Conservation (phyloP, 2,329 filamentous ascomycete species). For the Cladophialophora exuberans region DNA sequence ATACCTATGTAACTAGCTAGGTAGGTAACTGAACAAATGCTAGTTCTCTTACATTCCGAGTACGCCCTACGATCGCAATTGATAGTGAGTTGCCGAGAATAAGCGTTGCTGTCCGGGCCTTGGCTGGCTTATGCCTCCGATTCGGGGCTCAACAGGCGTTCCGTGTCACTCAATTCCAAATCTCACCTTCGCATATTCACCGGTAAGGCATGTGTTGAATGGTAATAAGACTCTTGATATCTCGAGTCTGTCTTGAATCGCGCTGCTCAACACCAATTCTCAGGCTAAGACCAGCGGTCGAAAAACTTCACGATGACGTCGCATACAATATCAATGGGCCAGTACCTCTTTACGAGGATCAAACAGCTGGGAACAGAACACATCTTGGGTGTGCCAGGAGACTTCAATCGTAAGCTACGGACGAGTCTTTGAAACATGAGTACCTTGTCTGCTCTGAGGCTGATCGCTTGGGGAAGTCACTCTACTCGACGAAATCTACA, state of each 20-base stretch:
- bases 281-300: neutral
- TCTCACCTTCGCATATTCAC: too few species aligned
- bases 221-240: neutral
- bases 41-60: too few species aligned
- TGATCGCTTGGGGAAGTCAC: slow-evolving; percentile 32
- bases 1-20: too few species aligned
- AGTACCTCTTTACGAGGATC: slow-evolving; percentile 55
- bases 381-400: slow-evolving; percentile 56
- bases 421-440: neutral
- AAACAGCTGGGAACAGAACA: slow-evolving; percentile 52
- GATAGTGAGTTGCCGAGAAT: too few species aligned
- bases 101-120: too few species aligned
- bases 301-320: slow-evolving; percentile 15
- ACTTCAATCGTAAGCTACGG: slow-evolving; percentile 35
- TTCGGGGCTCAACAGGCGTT: too few species aligned
- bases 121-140: too few species aligned
- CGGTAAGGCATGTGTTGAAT: too few species aligned
- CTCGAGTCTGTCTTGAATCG: neutral
- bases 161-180: too few species aligned
- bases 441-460: neutral
- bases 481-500: slow-evolving; percentile 56
- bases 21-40: too few species aligned
- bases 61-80: too few species aligned
- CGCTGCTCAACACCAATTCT: neutral
- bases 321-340: slow-evolving; percentile 36